Conservation (phyloP, 2,329 filamentous ascomycete species). For the Niveomyces coronatus region DNA sequence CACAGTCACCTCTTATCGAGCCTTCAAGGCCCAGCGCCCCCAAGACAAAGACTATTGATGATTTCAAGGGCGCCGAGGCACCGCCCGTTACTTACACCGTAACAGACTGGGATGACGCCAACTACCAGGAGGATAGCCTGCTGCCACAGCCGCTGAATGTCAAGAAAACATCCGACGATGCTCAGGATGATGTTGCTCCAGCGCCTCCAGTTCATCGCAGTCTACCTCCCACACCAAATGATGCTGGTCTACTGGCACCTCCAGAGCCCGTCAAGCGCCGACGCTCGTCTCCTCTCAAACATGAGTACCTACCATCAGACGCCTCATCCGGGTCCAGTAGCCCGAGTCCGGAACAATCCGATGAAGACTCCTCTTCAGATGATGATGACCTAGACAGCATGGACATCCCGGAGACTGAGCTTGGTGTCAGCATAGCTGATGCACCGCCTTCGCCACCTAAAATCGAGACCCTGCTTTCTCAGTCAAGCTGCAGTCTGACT, state of each 20-base stretch:
- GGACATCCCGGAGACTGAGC: slow-evolving; percentile 47
- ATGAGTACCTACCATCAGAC: slow-evolving; percentile 87
- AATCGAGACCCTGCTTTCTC: slow-evolving; percentile 33
- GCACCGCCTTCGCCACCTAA: slow-evolving; percentile 17
- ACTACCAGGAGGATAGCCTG: slow-evolving; percentile 25
- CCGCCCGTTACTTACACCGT: slow-evolving; percentile 14
- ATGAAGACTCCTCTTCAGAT: slow-evolving; percentile 29
- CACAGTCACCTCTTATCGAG: slow-evolving; percentile 11
- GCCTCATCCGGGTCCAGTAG: slow-evolving; percentile 49
- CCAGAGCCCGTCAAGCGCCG: slow-evolving; percentile 48
- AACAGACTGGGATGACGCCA: slow-evolving; percentile 15
- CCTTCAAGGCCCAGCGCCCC: slow-evolving; percentile 22
- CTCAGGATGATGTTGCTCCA: slow-evolving; percentile 44
- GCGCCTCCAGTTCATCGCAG: slow-evolving; percentile 44
- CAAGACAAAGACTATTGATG: slow-evolving; percentile 18
- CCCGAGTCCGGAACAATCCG: slow-evolving; percentile 44
- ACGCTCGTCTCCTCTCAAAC: slow-evolving; percentile 87
- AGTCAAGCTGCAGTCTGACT: slow-evolving; percentile 52
- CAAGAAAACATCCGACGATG: slow-evolving; percentile 22
- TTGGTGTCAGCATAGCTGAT: slow-evolving; percentile 45
- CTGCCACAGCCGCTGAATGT: slow-evolving; percentile 27
- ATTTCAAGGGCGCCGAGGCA: neutral
- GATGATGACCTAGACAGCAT: slow-evolving; percentile 50
- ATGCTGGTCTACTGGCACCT: slow-evolving; percentile 13
- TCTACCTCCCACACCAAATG: slow-evolving; percentile 20